Percentiles rank a stretch among this genome's conserved stretches.
phyloP scores from a whole-genome alignment of 441 rosid species.

The California macrophylla region DNA sequence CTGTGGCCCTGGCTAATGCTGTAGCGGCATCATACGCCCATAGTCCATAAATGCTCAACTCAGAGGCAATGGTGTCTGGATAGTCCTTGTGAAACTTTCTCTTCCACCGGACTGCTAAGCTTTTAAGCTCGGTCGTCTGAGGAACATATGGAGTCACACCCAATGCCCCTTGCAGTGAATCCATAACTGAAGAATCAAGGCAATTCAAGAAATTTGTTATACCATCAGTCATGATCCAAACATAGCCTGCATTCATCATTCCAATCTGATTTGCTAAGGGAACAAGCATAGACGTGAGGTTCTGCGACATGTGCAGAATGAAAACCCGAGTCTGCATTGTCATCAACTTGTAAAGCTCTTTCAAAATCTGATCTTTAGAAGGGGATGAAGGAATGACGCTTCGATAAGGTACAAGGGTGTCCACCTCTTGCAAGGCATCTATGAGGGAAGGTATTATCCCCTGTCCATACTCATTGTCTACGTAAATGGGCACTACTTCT shows the following conservation, averaged over 20 bases:
- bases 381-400: conserved; percentile 33
- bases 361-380: conserved; percentile 25
- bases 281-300: conserved; percentile 35
- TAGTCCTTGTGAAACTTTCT: conserved; percentile 23
- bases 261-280: conserved; percentile 38
- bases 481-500: conserved; percentile 44
- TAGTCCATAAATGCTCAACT: conserved; percentile 28
- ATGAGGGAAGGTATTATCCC: conserved; percentile 37
- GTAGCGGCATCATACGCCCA: conserved; percentile 49
- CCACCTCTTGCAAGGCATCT: conserved; percentile 34
- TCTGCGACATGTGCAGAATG: conserved; percentile 37
- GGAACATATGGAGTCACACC: conserved; percentile 36
- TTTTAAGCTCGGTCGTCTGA: conserved; percentile 9
- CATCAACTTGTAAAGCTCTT: conserved; percentile 45
- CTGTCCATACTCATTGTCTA: conserved; percentile 38
- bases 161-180: conserved; percentile 42
- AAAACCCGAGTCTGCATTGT: conserved; percentile 49
- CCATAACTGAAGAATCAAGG: background rate
- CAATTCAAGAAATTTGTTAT: conserved; percentile 20
- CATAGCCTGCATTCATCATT: conserved; percentile 45
- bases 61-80: conserved; percentile 15
- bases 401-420: conserved; percentile 30
- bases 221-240: conserved; percentile 50
- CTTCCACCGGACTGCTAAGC: conserved; percentile 32
- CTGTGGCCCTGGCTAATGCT: conserved; percentile 49